Base-by-base conservation (phyloP, 805 yeast genomes). In the Wickerhamiella domercqiae region DNA sequence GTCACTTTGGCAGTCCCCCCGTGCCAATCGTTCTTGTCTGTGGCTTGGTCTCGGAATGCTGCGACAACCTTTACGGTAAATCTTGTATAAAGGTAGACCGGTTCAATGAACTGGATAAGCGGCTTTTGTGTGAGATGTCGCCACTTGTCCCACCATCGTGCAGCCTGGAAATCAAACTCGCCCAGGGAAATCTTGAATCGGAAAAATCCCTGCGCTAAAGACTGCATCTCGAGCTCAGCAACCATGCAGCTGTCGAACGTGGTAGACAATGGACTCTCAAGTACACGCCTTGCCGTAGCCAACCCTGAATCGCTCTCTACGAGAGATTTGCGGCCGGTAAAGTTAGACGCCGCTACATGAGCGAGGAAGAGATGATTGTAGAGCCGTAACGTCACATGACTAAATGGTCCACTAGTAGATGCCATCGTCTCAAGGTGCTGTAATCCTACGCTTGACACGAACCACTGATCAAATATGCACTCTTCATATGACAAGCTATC, bases 241-340 rank as follows among this genome's bases (percentile, higher is more conserved):
- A 78, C 75, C 72, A 80, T 77, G 41, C 90, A 58, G n/a, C 80
- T 82, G 51, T 80, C 93, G 52, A 79, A 80, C 49, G 78, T 77
- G 4, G 84, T 76, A 2, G 84, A 71, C 25, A 70, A 61, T 3
- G 74, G 62, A 28, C 71, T 55, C 29, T 73, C 70, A 35, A 75
- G 57, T 1, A 77, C 68, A 16, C 71, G 64, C 7, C 73, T 63
- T 42, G 81, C 73, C 41, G 70, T 67, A 40, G 70, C 72, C 32
- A 76, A 53, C 29, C 82, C 59, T 18, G 67, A 60, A 41, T 68
- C 74, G 13, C 26, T 9, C 50, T 76, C 82, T 5, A 78, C 54
- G 19, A 74, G 55, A 53, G 76, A 68, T 70, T 66, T 63, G 47
- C 84, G 54, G 7, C 87, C 87, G 2, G 75, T 66, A 45, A 73